Percentiles rank a stretch among this genome's conserved stretches.
Evolutionary conservation across 2,329 filamentous ascomycete species (phyloP).

Genomic region (Pseudofabraea citricarpa): DNA sequence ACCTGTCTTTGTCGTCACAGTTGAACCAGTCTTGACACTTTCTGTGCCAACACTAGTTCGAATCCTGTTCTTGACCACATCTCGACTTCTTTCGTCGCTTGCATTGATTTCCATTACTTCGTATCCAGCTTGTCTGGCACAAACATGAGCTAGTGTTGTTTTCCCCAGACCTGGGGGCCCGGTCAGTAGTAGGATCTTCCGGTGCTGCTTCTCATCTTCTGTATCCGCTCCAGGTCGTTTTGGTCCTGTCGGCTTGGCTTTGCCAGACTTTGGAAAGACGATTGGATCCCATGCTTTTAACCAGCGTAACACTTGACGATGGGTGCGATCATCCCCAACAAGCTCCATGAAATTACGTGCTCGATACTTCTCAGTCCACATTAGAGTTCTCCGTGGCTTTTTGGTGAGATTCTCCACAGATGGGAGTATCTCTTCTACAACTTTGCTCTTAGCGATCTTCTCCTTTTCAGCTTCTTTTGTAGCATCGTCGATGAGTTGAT

Average conservation of each 20-base stretch:
- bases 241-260: constrained; percentile 43
- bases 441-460: constrained; percentile 37
- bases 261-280: constrained; percentile 72
- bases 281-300: constrained; percentile 90
- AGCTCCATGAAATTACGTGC: constrained; percentile 89
- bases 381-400: constrained; percentile 39
- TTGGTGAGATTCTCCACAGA: constrained; percentile 32
- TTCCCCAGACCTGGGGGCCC: constrained; percentile 93
- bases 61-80: constrained; percentile 88
- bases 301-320: constrained; percentile 86
- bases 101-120: constrained; percentile 97
- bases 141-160: constrained; percentile 93
- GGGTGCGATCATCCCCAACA: constrained; percentile 90
- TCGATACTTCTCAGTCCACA: constrained; percentile 98
- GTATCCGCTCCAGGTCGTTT: constrained; percentile 37
- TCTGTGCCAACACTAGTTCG: constrained; percentile 90
- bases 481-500: constrained; percentile 71
- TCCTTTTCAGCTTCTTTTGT: constrained; percentile 38
- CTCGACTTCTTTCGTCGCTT: constrained; percentile 85
- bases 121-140: constrained; percentile 90
- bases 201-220: constrained; percentile 70
- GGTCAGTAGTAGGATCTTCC: constrained; percentile 84
- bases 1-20: constrained; percentile 45
- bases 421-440: constrained; percentile 28
- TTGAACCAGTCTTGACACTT: constrained; percentile 72